Evolutionary conservation across 768 basidiomycete genomes (phyloP), one percentile per base, ranked within the genome.

Genomic region (Suillus alpinus): DNA sequence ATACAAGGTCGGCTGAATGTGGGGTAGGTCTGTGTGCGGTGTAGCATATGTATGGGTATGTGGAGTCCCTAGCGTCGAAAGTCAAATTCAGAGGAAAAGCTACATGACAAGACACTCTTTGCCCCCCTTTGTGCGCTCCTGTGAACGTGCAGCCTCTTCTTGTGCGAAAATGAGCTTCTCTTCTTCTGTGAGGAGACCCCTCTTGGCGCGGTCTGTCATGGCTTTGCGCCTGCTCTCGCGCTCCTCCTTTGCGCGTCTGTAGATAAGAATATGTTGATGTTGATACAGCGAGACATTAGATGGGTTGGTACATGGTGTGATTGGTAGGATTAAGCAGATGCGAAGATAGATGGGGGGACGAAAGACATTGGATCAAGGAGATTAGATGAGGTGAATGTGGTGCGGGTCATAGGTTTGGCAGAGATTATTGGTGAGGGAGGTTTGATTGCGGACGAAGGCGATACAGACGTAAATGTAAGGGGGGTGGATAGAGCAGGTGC

Each of bases 181-280:
- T 23, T 53, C 52, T 53, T 53, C 52, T 23, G 52, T 53, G 14
- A 53, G 52, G 8, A 53, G 52, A 16, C 52, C 52, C 8, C 52
- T 36, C 8, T 53, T 53, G 2, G 52, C 52, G 9, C 52, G 52
- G 7, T 53, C 52, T 53, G 14, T 86, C 62, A 83, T 71, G 68
- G 52, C 52, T 36, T 53, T 53, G 8, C 7, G 52, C 23, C 80
- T 79, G 66, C 89, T 92, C 68, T 87, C 87, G 68, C 83, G 80
- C 74, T 94, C 92, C 13, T 86, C 86, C 75, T 78, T 86, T 44
- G 89, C 89, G 23, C 90, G 88, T 65, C 90, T 91, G 69, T 34
- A 18, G 26, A 26, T 1, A 46, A 53, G 34, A 18, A 32, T 64
- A 63, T 64, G 51, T 20, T 37, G 59, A 40, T 59, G 63, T 62